phyloP scores from a whole-genome alignment of 1,139 yeast species.

The Diutina rugosa region DNA sequence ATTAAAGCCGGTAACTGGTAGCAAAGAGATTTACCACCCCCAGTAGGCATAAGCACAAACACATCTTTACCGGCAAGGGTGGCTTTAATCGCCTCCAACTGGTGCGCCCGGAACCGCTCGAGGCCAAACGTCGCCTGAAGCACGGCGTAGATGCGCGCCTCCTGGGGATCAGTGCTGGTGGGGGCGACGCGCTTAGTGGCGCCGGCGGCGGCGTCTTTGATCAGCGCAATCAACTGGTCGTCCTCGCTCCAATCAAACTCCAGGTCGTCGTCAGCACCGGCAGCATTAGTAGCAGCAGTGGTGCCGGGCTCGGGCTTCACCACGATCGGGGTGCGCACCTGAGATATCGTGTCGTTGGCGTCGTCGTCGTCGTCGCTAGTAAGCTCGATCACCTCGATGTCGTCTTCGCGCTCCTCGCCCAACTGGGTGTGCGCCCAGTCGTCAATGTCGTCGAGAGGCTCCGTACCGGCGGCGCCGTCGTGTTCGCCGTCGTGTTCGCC shows the following conservation, averaged over 20 bases:
- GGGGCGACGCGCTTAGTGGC: not conserved
- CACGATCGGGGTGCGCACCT: not conserved
- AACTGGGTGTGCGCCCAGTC: constrained; percentile 10
- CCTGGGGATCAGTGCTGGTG: constrained; percentile 2
- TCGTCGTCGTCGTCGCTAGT: constrained; percentile 13
- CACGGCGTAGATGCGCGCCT: constrained; percentile 24
- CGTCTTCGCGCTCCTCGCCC: constrained; percentile 10
- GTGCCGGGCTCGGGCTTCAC: constrained; percentile 10
- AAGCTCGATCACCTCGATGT: constrained; percentile 7
- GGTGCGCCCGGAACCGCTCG: constrained; percentile 65
- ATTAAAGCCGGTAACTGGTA: constrained; percentile 91
- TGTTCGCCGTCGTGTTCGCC: not conserved
- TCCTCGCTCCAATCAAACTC: constrained; percentile 13
- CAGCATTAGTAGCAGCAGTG: constrained; percentile 15
- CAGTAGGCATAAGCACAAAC: constrained; percentile 96
- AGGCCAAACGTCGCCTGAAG: constrained; percentile 52
- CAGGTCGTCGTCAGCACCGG: constrained; percentile 16
- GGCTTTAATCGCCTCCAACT: constrained; percentile 74
- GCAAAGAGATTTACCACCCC: constrained; percentile 95
- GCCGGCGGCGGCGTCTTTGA: constrained; percentile 4
- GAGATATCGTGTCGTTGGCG: not conserved
- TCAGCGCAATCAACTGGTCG: not conserved
- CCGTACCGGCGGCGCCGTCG: not conserved
- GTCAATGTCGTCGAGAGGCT: not conserved
- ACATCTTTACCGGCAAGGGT: constrained; percentile 76